phyloP scores from a whole-genome alignment of 73 alveolate genomes.

The Loxodes magnus region DNA sequence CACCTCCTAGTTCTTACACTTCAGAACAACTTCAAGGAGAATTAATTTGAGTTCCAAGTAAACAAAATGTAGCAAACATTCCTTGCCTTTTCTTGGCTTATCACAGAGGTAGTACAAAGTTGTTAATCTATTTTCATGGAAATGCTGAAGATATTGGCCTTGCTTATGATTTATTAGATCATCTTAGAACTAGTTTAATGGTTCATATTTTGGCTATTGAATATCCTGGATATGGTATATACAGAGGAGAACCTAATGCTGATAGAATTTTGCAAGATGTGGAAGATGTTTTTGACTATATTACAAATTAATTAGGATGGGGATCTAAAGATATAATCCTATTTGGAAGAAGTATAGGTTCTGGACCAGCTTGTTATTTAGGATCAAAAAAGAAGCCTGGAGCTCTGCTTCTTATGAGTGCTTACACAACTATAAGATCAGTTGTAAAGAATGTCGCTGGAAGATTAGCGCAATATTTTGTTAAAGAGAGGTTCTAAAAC shows the following conservation, averaged over 20 bases:
- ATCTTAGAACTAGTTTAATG: conserved; percentile 38
- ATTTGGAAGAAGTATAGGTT: conserved; percentile 85
- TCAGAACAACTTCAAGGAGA: conserved; percentile 29
- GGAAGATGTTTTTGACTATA: conserved; percentile 29
- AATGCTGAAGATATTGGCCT: conserved; percentile 89
- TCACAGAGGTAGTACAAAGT: conserved; percentile 33
- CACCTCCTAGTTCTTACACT: conserved; percentile 36
- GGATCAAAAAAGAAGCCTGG: conserved; percentile 57
- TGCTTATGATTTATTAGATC: conserved; percentile 59
- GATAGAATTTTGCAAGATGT: conserved; percentile 52
- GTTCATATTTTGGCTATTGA: conserved; percentile 79
- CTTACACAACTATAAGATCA: conserved; percentile 65
- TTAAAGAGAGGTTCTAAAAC: conserved; percentile 63
- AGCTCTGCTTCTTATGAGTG: conserved; percentile 58
- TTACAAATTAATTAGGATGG: conserved; percentile 12
- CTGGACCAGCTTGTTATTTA: conserved; percentile 79
- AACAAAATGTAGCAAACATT: conserved; percentile 2
- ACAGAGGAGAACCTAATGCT: conserved; percentile 54
- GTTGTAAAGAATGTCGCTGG: conserved; percentile 63
- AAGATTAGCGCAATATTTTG: conserved; percentile 33
- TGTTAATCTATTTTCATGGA: conserved; percentile 78
- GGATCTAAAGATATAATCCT: conserved; percentile 48
- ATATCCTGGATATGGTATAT: conserved; percentile 83
- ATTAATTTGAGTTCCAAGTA: conserved; percentile 49
- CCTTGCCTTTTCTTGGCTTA: conserved; percentile 34